Percentiles rank a stretch among this genome's conserved stretches.
These are phyloP conservation scores for Hypoxylon sp. DNA, from an alignment of 2,329 filamentous ascomycete genomes.

Conservation along the genomic window DNA sequence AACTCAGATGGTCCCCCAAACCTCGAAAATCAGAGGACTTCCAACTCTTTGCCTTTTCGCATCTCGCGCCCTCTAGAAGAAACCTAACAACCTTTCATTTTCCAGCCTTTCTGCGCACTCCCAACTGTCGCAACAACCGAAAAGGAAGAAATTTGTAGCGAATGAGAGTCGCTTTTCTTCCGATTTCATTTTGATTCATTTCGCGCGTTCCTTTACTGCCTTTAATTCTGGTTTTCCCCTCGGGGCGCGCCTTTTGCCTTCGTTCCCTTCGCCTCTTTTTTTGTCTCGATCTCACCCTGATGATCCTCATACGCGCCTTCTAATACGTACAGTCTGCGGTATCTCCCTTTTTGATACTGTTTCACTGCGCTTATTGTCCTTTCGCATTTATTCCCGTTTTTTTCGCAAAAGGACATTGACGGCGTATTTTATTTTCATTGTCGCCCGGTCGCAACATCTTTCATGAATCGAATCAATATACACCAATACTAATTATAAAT, in stretches of 20 bases:
- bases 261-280: slow-evolving; percentile 40
- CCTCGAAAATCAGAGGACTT: slow-evolving; percentile 25
- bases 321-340: slow-evolving; percentile 38
- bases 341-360: slow-evolving; percentile 34
- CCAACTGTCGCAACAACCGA: slow-evolving; percentile 38
- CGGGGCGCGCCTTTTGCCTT: slow-evolving; percentile 31
- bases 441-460: slow-evolving; percentile 50
- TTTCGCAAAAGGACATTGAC: slow-evolving; percentile 36
- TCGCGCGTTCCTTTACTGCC: slow-evolving; percentile 54
- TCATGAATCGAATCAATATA: slow-evolving; percentile 23
- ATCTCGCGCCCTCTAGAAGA: slow-evolving; percentile 32
- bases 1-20: slow-evolving; percentile 25
- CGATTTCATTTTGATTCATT: slow-evolving; percentile 50
- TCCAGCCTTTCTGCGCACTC: slow-evolving; percentile 31
- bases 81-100: slow-evolving; percentile 37
- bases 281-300: slow-evolving; percentile 36
- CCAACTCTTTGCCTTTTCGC: slow-evolving; percentile 29
- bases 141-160: slow-evolving; percentile 36
- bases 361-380: slow-evolving; percentile 34
- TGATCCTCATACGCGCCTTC: slow-evolving; percentile 45
- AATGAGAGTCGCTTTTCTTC: slow-evolving; percentile 47
- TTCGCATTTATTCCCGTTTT: slow-evolving; percentile 34
- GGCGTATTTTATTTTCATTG: slow-evolving; percentile 30
- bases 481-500: slow-evolving; percentile 43
- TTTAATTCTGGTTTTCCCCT: slow-evolving; percentile 45